These are phyloP conservation scores for Suillus subaureus DNA, from an alignment of 768 basidiomycete species.

Conservation along the genomic window DNA sequence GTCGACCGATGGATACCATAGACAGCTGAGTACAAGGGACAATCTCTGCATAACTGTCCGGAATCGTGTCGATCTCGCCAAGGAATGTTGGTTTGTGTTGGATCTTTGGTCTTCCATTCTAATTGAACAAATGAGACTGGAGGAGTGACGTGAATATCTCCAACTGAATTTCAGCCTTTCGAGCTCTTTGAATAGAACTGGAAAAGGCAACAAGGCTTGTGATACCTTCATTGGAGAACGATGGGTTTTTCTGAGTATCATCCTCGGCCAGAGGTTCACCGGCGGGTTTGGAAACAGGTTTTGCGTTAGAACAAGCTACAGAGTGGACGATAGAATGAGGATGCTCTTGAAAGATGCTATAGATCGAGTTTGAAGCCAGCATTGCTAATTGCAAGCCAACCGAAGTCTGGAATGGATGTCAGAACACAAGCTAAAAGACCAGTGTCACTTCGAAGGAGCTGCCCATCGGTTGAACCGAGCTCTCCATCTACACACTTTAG, in stretches of 20 bases:
- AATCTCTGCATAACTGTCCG: conserved; percentile 31
- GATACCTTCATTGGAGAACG: conserved; percentile 24
- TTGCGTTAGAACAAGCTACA: conserved; percentile 16
- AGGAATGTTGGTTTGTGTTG: conserved; percentile 30
- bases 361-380: conserved; percentile 19
- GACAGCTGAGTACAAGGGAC: conserved; percentile 21
- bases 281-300: neutral
- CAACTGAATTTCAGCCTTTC: conserved; percentile 21
- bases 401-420: conserved; percentile 21
- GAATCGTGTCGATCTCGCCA: conserved; percentile 35
- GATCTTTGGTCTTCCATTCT: too few relatives aligned
- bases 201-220: conserved; percentile 21
- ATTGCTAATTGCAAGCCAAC: conserved; percentile 21
- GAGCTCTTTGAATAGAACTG: conserved; percentile 16
- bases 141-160: conserved; percentile 20
- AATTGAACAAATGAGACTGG: too few relatives aligned
- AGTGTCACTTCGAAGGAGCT: conserved; percentile 18
- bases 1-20: conserved; percentile 10
- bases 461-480: neutral
- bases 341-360: conserved; percentile 23
- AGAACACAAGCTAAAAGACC: conserved; percentile 29
- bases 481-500: neutral
- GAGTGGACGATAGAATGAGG: conserved; percentile 23
- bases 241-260: conserved; percentile 17
- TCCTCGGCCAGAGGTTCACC: conserved; percentile 12